Evolutionary conservation across 176 grass and related monocot genomes (phyloP).

Genomic region (Areca catechu): DNA sequence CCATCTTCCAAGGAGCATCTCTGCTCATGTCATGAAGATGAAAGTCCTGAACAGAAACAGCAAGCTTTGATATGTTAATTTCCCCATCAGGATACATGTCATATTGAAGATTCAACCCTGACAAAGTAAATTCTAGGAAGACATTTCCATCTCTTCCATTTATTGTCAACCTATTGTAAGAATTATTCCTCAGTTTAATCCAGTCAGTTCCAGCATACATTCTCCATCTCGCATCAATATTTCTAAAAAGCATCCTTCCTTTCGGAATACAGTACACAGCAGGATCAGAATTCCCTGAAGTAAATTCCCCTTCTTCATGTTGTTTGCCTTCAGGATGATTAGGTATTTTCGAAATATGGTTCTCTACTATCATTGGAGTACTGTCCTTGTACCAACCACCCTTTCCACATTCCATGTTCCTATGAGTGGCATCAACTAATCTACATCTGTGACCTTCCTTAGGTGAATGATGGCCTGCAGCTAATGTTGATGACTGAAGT

Average conservation of each 20-base stretch:
- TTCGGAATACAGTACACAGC: slow-evolving; percentile 51
- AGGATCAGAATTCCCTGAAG: slow-evolving; percentile 25
- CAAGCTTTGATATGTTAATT: slow-evolving; percentile 67
- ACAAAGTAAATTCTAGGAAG: slow-evolving; percentile 58
- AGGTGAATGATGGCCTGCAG: not conserved
- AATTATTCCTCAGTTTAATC: slow-evolving; percentile 38
- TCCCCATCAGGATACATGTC: slow-evolving; percentile 86
- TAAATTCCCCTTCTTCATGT: slow-evolving; percentile 32
- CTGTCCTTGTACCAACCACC: slow-evolving; percentile 69
- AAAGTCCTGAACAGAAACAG: slow-evolving; percentile 47
- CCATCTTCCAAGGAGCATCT: slow-evolving; percentile 92
- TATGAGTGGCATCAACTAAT: slow-evolving; percentile 21
- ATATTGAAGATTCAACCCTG: slow-evolving; percentile 59
- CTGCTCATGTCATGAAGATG: slow-evolving; percentile 73
- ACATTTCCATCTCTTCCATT: slow-evolving; percentile 55
- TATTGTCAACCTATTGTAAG: slow-evolving; percentile 10
- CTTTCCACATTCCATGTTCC: slow-evolving; percentile 35
- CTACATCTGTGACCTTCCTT: slow-evolving; percentile 20
- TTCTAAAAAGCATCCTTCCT: slow-evolving; percentile 59
- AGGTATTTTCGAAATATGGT: slow-evolving; percentile 69
- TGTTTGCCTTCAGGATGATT: slow-evolving; percentile 15
- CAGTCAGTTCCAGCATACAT: slow-evolving; percentile 80
- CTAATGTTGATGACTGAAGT: slow-evolving; percentile 24
- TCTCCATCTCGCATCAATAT: slow-evolving; percentile 72
- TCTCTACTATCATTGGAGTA: slow-evolving; percentile 64